Evolutionary conservation across 371 early-diverging fungal species (phyloP), one percentile per base, ranked within the genome.

Genomic region (Smittium culicis): DNA sequence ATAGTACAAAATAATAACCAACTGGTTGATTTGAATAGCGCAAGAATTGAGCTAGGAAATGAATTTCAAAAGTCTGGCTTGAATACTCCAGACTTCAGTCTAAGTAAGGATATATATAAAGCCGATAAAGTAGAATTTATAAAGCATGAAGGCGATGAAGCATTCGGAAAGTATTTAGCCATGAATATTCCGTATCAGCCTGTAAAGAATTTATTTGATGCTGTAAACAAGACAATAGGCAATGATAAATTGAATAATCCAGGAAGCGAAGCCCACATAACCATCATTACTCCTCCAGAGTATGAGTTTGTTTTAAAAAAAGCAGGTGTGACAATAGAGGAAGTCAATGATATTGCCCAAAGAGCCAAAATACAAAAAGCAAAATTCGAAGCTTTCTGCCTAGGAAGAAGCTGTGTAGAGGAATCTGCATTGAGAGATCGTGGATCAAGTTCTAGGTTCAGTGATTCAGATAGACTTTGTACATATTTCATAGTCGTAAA

Each of bases 261-360:
- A 11, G 77, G 79, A 60, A 78, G 83, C 35, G 91, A 91, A 69
- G 80, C 90, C 0, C 91, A 91, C 57, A 74, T 91, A 56, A 91
- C 91, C 0, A 80, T 90, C 17, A 76, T 91, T 54, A 76, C 82
- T 8, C 91, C 91, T 0, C 86, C 91, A 0, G 91, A 91, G 72
- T 88, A 79, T 59, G 74, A 78, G 59, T 67, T 65, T 20, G 77
- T 81, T 3, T 74, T 88, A 20, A 74, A 80, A 64, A 79, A 76
- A 16, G 82, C 79, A 2, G 80, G 81, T 65, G 74, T 89, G 14
- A 87, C 88, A n/a, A 85, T 88, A n/a, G 74, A 82, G 8, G 85
- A 90, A 56, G 69, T 91, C 67, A 83, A 90, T 66, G 69, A 35
- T 2, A 77, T 87, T 57, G 91, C 89, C 17, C 28, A 66, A 24